These are phyloP conservation scores for Parastagonospora avenae DNA, from an alignment of 2,329 filamentous ascomycete species.

Conservation along the genomic window DNA sequence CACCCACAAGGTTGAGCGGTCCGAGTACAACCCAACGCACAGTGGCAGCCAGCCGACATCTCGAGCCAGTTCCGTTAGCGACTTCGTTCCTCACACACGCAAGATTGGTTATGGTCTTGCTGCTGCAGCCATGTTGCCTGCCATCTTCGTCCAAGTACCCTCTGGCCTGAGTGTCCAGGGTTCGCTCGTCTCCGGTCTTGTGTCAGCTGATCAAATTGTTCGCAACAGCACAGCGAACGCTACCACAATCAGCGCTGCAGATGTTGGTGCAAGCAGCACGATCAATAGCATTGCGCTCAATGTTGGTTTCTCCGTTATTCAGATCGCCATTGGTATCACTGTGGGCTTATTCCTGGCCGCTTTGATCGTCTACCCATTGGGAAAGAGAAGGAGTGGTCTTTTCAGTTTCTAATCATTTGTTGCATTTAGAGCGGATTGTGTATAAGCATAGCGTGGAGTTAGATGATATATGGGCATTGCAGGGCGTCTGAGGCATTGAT, in stretches of 20 bases:
- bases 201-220: constrained; percentile 61
- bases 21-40: constrained; percentile 23
- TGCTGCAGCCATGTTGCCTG: constrained; percentile 82
- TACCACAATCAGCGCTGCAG: constrained; percentile 42
- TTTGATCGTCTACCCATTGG: constrained; percentile 56
- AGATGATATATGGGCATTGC: background rate
- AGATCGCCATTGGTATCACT: constrained; percentile 58
- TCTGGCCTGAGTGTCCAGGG: constrained; percentile 64
- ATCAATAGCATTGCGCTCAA: constrained; percentile 54
- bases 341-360: constrained; percentile 56
- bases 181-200: constrained; percentile 61
- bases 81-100: constrained; percentile 37
- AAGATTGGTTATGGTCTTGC: constrained; percentile 74
- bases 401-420: constrained; percentile 38
- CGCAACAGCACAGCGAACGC: constrained; percentile 52
- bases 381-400: constrained; percentile 52
- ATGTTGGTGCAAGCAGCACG: constrained; percentile 22
- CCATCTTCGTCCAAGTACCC: constrained; percentile 75
- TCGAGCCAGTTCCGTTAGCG: constrained; percentile 27
- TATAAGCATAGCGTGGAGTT: constrained; percentile 1
- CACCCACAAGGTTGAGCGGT: constrained; percentile 22
- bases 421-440: constrained; percentile 5
- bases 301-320: constrained; percentile 55
- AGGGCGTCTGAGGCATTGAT: background rate
- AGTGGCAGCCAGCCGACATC: constrained; percentile 23